Percentiles rank a stretch among this genome's conserved stretches.
These are phyloP conservation scores for Capronia coronata DNA, from an alignment of 2,329 filamentous ascomycete species.

Conservation along the genomic window DNA sequence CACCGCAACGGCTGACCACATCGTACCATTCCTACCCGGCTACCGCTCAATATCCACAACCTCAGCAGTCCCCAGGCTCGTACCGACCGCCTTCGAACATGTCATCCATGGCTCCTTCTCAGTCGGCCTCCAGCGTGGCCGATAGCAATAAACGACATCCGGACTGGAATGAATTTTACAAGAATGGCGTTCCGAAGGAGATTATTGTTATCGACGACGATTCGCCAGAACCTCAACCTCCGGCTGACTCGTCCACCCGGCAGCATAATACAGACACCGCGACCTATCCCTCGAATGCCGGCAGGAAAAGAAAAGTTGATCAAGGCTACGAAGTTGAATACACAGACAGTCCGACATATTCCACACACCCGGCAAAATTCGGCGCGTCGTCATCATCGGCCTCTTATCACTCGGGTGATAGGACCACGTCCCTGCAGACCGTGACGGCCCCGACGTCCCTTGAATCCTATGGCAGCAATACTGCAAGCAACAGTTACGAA, in stretches of 20 bases:
- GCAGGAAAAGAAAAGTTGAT: conserved; percentile 66
- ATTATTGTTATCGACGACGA: conserved; percentile 76
- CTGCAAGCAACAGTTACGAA: conserved; percentile 53
- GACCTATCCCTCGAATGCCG: conserved; percentile 30
- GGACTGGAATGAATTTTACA: conserved; percentile 75
- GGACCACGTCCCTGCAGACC: conserved; percentile 75
- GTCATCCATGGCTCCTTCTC: conserved; percentile 34
- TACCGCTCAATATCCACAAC: conserved; percentile 30
- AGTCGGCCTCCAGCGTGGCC: conserved; percentile 36
- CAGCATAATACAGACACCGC: conserved; percentile 18
- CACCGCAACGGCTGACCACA: conserved; percentile 38
- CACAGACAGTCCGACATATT: conserved; percentile 64
- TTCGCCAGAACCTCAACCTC: conserved; percentile 48
- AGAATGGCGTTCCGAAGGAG: conserved; percentile 75
- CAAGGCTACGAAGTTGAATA: conserved; percentile 64
- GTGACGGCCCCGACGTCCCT: conserved; percentile 78
- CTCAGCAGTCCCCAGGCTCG: conserved; percentile 23
- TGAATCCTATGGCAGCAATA: conserved; percentile 55
- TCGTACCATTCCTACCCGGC: conserved; percentile 39
- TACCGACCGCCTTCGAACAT: conserved; percentile 36
- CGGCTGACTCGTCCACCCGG: conserved; percentile 30
- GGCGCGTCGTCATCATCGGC: conserved; percentile 60
- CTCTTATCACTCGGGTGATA: conserved; percentile 67
- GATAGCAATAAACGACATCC: conserved; percentile 49
- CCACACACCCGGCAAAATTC: conserved; percentile 65